Conservation (phyloP, 2,329 filamentous ascomycete genomes). For the Keithomyces neogunnii region DNA sequence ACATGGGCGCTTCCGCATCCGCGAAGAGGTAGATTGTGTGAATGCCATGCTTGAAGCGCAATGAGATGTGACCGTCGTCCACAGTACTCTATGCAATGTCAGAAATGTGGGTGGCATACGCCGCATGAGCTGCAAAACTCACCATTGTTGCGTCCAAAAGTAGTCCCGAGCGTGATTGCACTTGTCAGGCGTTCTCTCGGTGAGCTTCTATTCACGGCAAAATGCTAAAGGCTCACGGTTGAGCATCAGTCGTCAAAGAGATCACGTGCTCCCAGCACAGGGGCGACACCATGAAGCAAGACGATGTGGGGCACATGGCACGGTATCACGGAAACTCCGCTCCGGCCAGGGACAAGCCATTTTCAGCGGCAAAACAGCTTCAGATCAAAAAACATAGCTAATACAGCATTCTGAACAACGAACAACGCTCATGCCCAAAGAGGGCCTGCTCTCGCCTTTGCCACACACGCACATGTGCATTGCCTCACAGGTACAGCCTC, state of each 20-base stretch:
- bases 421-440: not conserved
- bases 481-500: not conserved
- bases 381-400: too few species aligned
- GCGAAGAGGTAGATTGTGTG: conserved; percentile 64
- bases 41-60: conserved; percentile 65
- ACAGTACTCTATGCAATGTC: conserved; percentile 10
- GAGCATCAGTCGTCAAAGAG: not conserved
- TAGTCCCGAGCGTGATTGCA: too few species aligned
- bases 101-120: not conserved
- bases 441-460: not conserved
- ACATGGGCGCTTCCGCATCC: conserved; percentile 47
- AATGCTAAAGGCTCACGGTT: not conserved
- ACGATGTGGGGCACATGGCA: not conserved
- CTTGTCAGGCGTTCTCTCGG: not conserved
- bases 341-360: not conserved
- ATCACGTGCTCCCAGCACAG: too few species aligned
- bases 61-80: conserved; percentile 48
- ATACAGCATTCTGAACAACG: not conserved
- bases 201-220: not conserved
- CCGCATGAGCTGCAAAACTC: not conserved
- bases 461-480: not conserved
- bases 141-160: not conserved
- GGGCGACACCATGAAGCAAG: not conserved
- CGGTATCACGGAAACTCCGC: not conserved
- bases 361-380: not conserved